A percentile compares a stretch with the other conserved stretches of the same genome.
phyloP scores from a whole-genome alignment of 2,329 filamentous ascomycete genomes.

The Fusarium veterinarium region DNA sequence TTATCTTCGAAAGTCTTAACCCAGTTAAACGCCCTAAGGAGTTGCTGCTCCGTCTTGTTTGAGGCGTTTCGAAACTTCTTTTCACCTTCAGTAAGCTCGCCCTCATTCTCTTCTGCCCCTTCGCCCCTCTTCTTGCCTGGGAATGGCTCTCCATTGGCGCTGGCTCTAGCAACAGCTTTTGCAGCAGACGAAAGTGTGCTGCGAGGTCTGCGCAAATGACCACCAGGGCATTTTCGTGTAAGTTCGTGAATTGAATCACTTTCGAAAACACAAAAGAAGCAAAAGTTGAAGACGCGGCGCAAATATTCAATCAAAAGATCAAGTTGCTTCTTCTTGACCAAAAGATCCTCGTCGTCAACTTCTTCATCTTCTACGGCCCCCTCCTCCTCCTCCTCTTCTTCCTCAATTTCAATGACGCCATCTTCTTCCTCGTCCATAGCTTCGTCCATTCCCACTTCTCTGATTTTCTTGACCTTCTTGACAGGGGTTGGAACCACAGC shows the following conservation, averaged over 20 bases:
- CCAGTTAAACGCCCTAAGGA: constrained; percentile 97
- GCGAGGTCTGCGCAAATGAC: constrained; percentile 92
- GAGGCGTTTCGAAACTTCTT: constrained; percentile 77
- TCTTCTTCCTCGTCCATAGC: constrained; percentile 73
- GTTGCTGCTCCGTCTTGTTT: constrained; percentile 87
- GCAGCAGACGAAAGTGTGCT: constrained; percentile 85
- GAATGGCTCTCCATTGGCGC: constrained; percentile 83
- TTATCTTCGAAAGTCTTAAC: constrained; percentile 99
- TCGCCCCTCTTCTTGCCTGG: constrained; percentile 82
- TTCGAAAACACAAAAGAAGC: constrained; percentile 99
- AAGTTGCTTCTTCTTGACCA: constrained; percentile 95
- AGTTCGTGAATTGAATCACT: constrained; percentile 97
- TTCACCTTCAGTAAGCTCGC: constrained; percentile 62
- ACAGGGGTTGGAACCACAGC: constrained; percentile 61
- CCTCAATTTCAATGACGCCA: constrained; percentile 77
- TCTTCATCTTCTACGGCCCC: constrained; percentile 86
- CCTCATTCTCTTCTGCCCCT: constrained; percentile 71
- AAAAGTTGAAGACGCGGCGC: constrained; percentile 97
- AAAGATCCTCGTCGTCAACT: constrained; percentile 86
- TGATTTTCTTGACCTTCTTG: constrained; percentile 72
- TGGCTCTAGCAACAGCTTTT: constrained; percentile 86
- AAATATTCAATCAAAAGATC: constrained; percentile 97
- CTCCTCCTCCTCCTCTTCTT: constrained; percentile 81
- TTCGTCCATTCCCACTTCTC: constrained; percentile 69
- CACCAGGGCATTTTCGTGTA: constrained; percentile 93